A percentile compares a stretch with the other conserved stretches of the same genome.
Evolutionary conservation across 2,329 filamentous ascomycete genomes (phyloP).

Genomic region (Beauveria medogensis): DNA sequence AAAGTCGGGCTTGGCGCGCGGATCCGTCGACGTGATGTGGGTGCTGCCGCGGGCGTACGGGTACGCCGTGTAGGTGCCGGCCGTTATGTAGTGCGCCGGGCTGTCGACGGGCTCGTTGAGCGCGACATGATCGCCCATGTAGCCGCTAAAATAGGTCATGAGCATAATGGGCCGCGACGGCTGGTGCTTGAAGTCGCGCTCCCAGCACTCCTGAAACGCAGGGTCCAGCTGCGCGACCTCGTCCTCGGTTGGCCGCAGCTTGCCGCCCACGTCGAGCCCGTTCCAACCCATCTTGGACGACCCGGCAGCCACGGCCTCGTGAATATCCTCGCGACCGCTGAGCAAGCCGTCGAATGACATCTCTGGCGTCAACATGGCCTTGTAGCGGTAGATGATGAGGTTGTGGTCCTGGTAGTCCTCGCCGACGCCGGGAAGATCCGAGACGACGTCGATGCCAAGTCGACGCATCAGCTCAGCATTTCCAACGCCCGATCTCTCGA

Average conservation of each 20-base stretch:
- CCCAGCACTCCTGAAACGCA: conserved; percentile 42
- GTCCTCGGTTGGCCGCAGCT: conserved; percentile 43
- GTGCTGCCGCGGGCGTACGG: conserved; percentile 52
- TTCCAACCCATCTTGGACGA: conserved; percentile 44
- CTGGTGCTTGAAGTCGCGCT: conserved; percentile 35
- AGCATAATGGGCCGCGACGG: conserved; percentile 20
- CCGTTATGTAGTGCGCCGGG: conserved; percentile 39
- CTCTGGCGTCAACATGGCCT: conserved; percentile 32
- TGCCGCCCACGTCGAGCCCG: conserved; percentile 41
- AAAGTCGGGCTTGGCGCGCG: conserved; percentile 34
- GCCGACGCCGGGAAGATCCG: conserved; percentile 42
- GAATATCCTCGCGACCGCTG: conserved; percentile 15
- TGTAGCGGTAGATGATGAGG: conserved; percentile 42
- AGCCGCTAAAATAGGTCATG: conserved; percentile 16
- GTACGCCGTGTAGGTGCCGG: conserved; percentile 46
- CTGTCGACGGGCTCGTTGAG: conserved; percentile 24
- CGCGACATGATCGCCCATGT: conserved; percentile 20
- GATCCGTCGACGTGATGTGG: conserved; percentile 37
- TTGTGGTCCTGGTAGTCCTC: conserved; percentile 38
- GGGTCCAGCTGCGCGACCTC: conserved; percentile 43
- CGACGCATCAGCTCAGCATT: conserved; percentile 32
- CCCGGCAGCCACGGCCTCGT: conserved; percentile 17
- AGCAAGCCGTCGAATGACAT: conserved; percentile 34
- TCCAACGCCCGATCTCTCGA: conserved; percentile 53
- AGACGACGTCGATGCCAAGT: conserved; percentile 38